Percentiles rank a stretch among this genome's conserved stretches.
These are phyloP conservation scores for Saitozyma sp. DNA, from an alignment of 768 basidiomycete genomes.

Conservation along the genomic window DNA sequence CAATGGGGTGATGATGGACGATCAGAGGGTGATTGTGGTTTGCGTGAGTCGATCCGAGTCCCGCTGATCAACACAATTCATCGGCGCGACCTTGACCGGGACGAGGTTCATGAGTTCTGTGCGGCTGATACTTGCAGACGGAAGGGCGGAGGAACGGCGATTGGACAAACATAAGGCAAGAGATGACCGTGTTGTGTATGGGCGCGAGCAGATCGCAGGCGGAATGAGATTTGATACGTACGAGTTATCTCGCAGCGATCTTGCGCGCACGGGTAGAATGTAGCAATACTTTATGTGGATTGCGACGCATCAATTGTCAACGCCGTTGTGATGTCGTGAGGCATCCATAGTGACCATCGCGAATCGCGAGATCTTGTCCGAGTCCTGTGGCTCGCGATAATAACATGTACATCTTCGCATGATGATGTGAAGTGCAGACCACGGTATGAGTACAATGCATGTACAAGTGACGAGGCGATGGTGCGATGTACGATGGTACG, in stretches of 20 bases:
- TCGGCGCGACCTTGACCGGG: not conserved
- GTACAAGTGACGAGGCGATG: too few species aligned
- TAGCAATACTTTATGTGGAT: too few species aligned
- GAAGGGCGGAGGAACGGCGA: constrained; percentile 20
- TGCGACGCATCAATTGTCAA: not conserved
- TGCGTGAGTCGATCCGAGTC: constrained; percentile 27
- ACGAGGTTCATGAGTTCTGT: not conserved
- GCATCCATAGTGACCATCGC: too few species aligned
- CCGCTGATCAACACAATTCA: not conserved
- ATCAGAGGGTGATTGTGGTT: constrained; percentile 42
- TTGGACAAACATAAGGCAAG: constrained; percentile 26
- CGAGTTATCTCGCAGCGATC: not conserved
- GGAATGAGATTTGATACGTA: not conserved
- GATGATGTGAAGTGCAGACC: too few species aligned
- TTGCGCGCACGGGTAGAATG: too few species aligned
- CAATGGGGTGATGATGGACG: constrained; percentile 49
- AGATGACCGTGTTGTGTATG: constrained; percentile 37
- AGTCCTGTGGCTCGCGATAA: too few species aligned
- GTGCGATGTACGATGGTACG: too few species aligned
- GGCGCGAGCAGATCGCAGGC: not conserved
- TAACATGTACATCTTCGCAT: too few species aligned
- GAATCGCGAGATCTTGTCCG: too few species aligned
- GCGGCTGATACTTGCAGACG: constrained; percentile 10
- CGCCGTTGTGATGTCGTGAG: not conserved
- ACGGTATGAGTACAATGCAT: too few species aligned